phyloP scores from a whole-genome alignment of 768 basidiomycete genomes.

The Pluteus cervinus region DNA sequence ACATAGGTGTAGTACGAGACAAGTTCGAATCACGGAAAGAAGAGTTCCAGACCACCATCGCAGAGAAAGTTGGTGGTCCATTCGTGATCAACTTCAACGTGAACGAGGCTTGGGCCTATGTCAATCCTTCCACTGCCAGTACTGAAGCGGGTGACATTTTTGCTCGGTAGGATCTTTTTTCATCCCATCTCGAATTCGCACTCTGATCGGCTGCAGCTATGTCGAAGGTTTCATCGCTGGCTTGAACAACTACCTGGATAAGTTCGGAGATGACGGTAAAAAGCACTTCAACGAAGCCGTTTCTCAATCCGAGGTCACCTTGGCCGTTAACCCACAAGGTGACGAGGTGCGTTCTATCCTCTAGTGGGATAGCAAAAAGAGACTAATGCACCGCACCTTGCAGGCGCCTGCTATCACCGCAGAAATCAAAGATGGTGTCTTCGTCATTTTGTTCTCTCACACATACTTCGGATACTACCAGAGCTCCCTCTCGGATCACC shows the following conservation, averaged over 20 bases:
- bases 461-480: slow-evolving; percentile 26
- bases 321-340: slow-evolving; percentile 27
- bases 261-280: slow-evolving; percentile 29
- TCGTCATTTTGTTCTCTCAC: slow-evolving; percentile 31
- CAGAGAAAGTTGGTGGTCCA: slow-evolving; percentile 19
- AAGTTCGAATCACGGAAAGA: slow-evolving; percentile 29
- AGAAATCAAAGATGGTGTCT: slow-evolving; percentile 33
- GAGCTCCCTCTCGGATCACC: slow-evolving; percentile 15
- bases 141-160: slow-evolving; percentile 18
- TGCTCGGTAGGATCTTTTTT: slow-evolving; percentile 14
- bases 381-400: slow-evolving; percentile 1
- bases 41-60: slow-evolving; percentile 25
- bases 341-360: slow-evolving; percentile 14
- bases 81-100: slow-evolving; percentile 29
- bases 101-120: slow-evolving; percentile 30
- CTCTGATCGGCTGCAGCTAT: slow-evolving; percentile 20
- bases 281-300: slow-evolving; percentile 32
- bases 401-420: slow-evolving; percentile 25
- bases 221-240: slow-evolving; percentile 29
- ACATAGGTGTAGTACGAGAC: slow-evolving; percentile 25
- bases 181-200: neutral
- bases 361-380: neutral
- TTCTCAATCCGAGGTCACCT: slow-evolving; percentile 23
- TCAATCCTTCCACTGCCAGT: slow-evolving; percentile 13
- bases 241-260: slow-evolving; percentile 21